Evolutionary conservation across 2,329 filamentous ascomycete species (phyloP).

Genomic region (Pyrenophora seminiperda): DNA sequence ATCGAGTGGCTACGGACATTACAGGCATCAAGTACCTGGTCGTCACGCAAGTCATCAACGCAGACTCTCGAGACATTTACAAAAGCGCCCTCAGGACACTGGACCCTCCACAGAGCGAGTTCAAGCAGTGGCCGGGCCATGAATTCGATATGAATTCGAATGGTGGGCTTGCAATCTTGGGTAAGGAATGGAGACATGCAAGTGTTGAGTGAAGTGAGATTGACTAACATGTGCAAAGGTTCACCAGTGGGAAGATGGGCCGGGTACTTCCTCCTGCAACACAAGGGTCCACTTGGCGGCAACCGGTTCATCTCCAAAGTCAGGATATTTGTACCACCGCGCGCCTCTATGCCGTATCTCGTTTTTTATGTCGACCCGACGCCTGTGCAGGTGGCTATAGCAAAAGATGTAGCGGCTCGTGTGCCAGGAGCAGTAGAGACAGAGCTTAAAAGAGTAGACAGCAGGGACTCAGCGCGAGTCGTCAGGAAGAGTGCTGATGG

Average conservation of each 20-base stretch:
- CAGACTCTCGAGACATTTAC: slow-evolving; percentile 3
- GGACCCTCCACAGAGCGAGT: slow-evolving; percentile 10
- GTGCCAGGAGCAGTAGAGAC: no score
- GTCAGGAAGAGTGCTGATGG: not conserved
- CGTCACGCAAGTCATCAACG: slow-evolving; percentile 15
- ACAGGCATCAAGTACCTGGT: slow-evolving; percentile 18
- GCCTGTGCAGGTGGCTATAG: not conserved
- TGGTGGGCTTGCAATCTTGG: slow-evolving; percentile 11
- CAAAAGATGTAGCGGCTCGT: not conserved
- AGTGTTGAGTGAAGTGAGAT: not conserved
- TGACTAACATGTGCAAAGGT: slow-evolving; percentile 2
- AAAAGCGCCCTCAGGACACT: slow-evolving; percentile 4
- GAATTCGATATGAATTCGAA: slow-evolving; percentile 9
- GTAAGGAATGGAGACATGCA: slow-evolving; percentile 1
- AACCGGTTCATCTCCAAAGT: slow-evolving; percentile 18
- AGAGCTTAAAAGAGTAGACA: not conserved
- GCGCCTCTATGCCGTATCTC: slow-evolving; percentile 8
- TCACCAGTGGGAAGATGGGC: slow-evolving; percentile 16
- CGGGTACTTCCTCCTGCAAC: slow-evolving; percentile 18
- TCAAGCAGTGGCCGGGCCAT: slow-evolving; percentile 13
- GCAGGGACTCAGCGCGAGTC: not conserved
- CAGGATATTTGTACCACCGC: slow-evolving; percentile 3
- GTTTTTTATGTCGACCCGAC: slow-evolving; percentile 15
- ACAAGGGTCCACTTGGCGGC: slow-evolving; percentile 14
- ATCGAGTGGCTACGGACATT: slow-evolving; percentile 5